Evolutionary conservation across 2,329 filamentous ascomycete species (phyloP), one percentile per base, ranked within the genome.

Genomic region (Fusarium sterilihyphosum): DNA sequence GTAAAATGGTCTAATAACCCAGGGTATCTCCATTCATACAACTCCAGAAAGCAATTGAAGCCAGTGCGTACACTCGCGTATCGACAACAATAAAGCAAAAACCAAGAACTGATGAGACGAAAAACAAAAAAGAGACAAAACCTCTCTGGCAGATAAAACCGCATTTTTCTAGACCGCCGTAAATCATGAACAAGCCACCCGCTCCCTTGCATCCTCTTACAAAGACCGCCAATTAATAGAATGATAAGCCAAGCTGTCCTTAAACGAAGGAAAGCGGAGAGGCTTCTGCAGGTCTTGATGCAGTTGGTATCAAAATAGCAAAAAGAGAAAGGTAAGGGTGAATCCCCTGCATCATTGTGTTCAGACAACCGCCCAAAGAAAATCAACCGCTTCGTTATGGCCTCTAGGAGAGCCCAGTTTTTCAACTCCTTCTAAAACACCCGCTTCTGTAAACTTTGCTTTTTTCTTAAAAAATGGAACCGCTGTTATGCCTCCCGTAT

Each of bases 281-380:
- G 52, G 57, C 50, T 40, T 49, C 24, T 41, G 60, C 58, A 40
- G 47, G 22, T 65, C 59, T 60, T 26, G 40, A 68, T 57, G 70
- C 66, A 52, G 64, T 75, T 73, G 71, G 73, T 76, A 77, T 77
- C 74, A 78, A 73, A 58, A 54, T 44, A 61, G 56, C 59, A 49
- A 49, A 65, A 62, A 37, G 50, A 59, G 40, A 61, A 66, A 53
- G 38, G 57, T 52, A 53, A 73, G 65, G 68, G 59, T 57, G 61
- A 73, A 54, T 58, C 73, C 71, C 65, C 56, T 69, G 75, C 68
- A 62, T 50, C 66, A 72, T 31, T 63, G 63, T 73, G 56, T 70
- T 78, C 71, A 78, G 61, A 78, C 68, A 78, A 63, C 76, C 75
- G 64, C 67, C 76, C 73, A 56, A 75, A 75, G 50, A 64, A 73